Evolutionary conservation across 2,329 filamentous ascomycete genomes (phyloP).

Genomic region (Fusarium sp.): DNA sequence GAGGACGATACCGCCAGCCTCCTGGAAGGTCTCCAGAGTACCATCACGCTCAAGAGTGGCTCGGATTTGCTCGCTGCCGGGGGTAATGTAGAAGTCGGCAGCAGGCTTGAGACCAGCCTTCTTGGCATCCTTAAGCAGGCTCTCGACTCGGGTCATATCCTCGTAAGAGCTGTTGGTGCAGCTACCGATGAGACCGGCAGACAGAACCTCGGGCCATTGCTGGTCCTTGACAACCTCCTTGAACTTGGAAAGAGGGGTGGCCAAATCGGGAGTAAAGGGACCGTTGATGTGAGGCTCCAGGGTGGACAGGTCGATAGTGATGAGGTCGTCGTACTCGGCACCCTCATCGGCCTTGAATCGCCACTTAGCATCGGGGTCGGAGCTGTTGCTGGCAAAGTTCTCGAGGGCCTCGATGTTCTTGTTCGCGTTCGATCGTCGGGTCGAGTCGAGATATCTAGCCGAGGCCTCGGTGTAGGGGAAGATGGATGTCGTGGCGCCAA

Average conservation of each 20-base stretch:
- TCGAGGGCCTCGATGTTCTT: slow-evolving; percentile 72
- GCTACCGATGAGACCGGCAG: slow-evolving; percentile 96
- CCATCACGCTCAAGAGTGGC: slow-evolving; percentile 92
- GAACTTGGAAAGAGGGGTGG: slow-evolving; percentile 98
- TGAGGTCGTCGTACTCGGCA: slow-evolving; percentile 94
- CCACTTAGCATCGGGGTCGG: slow-evolving; percentile 63
- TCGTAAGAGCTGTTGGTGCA: slow-evolving; percentile 92
- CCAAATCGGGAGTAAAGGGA: slow-evolving; percentile 97
- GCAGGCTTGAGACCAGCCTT: slow-evolving; percentile 95
- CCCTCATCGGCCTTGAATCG: slow-evolving; percentile 82
- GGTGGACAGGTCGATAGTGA: slow-evolving; percentile 94
- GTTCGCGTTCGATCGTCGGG: slow-evolving; percentile 75
- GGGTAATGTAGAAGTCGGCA: slow-evolving; percentile 92
- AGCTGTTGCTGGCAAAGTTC: slow-evolving; percentile 60
- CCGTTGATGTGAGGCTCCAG: slow-evolving; percentile 99
- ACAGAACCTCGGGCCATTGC: slow-evolving; percentile 95
- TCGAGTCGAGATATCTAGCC: slow-evolving; percentile 86
- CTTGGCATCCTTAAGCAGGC: slow-evolving; percentile 82
- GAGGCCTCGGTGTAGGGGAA: slow-evolving; percentile 93
- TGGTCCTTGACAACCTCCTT: slow-evolving; percentile 93
- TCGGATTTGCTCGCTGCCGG: slow-evolving; percentile 96
- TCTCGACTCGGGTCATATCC: slow-evolving; percentile 96
- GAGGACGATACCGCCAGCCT: slow-evolving; percentile 93
- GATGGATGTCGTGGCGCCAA: slow-evolving; percentile 93
- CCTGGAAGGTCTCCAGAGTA: slow-evolving; percentile 93